phyloP scores from a whole-genome alignment of 805 yeast genomes.

The Cyberlindnera samutprakarnensis region DNA sequence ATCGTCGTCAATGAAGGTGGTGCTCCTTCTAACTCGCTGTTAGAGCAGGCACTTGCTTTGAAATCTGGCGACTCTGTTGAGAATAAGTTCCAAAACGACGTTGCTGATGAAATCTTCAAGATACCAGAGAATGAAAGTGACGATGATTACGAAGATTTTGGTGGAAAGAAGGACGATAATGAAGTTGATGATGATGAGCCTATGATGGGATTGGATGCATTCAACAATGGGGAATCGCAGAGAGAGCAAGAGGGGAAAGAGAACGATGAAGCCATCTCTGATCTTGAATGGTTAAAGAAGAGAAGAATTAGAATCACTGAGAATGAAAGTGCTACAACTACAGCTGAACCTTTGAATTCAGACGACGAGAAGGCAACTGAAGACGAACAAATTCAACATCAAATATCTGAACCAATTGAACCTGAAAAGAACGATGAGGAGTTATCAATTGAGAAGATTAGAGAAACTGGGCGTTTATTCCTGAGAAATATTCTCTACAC shows the following conservation, averaged over 20 bases:
- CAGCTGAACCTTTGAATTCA: background rate
- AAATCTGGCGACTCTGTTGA: slow-evolving; percentile 14
- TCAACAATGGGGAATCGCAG: slow-evolving; percentile 13
- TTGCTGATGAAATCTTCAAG: slow-evolving; percentile 21
- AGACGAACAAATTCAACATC: slow-evolving; percentile 4
- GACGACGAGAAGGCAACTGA: slow-evolving; percentile 7
- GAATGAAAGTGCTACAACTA: slow-evolving; percentile 16
- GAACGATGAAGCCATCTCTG: slow-evolving; percentile 50
- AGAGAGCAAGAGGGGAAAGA: slow-evolving; percentile 26
- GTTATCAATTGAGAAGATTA: slow-evolving; percentile 41
- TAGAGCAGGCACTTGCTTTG: slow-evolving; percentile 33
- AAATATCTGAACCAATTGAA: slow-evolving; percentile 17
- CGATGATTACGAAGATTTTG: slow-evolving; percentile 35
- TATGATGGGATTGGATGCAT: slow-evolving; percentile 35
- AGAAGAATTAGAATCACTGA: slow-evolving; percentile 68
- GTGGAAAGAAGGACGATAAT: slow-evolving; percentile 28
- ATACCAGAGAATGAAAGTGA: slow-evolving; percentile 33
- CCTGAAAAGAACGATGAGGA: slow-evolving; percentile 29
- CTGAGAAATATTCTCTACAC: slow-evolving; percentile 78
- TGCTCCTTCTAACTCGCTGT: slow-evolving; percentile 28
- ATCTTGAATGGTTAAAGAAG: slow-evolving; percentile 80
- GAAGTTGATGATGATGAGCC: slow-evolving; percentile 45
- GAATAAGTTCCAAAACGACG: slow-evolving; percentile 14
- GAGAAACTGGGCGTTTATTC: slow-evolving; percentile 73
- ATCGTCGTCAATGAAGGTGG: slow-evolving; percentile 29